These are phyloP conservation scores for Botrytis elliptica DNA, from an alignment of 2,329 filamentous ascomycete species.

Conservation along the genomic window DNA sequence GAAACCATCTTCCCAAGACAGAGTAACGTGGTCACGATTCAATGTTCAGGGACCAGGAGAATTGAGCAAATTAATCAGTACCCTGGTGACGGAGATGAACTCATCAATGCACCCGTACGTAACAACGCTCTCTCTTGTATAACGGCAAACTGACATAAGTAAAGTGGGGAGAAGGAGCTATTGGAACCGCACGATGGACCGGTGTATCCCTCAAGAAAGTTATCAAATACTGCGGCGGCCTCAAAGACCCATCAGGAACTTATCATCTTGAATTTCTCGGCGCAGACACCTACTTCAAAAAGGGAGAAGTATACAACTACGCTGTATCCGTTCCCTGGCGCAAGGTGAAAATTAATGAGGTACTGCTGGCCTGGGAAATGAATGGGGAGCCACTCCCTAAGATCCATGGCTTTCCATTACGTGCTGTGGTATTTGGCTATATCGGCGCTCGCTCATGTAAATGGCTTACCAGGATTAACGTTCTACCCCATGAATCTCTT, in stretches of 20 bases:
- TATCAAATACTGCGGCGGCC: conserved; percentile 67
- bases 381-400: conserved; percentile 61
- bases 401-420: conserved; percentile 65
- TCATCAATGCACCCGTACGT: conserved; percentile 45
- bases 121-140: too few species aligned
- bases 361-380: conserved; percentile 66
- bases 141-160: conserved; percentile 25
- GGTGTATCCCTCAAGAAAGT: conserved; percentile 67
- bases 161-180: conserved; percentile 64
- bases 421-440: conserved; percentile 62
- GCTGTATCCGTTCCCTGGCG: conserved; percentile 64
- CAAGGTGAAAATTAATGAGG: conserved; percentile 66
- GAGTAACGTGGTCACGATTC: conserved; percentile 56
- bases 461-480: conserved; percentile 64
- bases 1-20: conserved; percentile 31
- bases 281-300: conserved; percentile 73
- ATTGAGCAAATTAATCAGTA: conserved; percentile 67
- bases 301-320: conserved; percentile 62
- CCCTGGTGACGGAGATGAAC: conserved; percentile 65
- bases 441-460: conserved; percentile 68
- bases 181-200: conserved; percentile 61
- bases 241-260: conserved; percentile 46
- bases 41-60: conserved; percentile 67
- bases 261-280: conserved; percentile 68
- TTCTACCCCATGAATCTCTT: conserved; percentile 53